A percentile compares a stretch with the other conserved stretches of the same genome.
Evolutionary conservation across 768 basidiomycete genomes (phyloP).

Genomic region (Auricularia auricula-judae): DNA sequence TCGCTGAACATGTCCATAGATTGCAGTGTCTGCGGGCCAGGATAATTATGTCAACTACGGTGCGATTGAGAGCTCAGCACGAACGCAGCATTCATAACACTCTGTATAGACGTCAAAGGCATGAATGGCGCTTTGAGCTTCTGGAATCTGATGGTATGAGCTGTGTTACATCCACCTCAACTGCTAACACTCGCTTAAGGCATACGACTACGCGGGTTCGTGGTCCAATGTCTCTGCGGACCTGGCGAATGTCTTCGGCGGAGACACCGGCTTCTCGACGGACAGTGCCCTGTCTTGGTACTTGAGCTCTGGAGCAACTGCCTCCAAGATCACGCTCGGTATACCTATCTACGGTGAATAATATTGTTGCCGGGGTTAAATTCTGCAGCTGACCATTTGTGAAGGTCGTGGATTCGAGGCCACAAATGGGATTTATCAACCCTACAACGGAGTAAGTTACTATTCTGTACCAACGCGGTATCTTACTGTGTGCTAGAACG

Average conservation of each 20-base stretch:
- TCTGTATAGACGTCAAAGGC: conserved; percentile 37
- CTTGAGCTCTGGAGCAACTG: conserved; percentile 45
- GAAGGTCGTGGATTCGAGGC: conserved; percentile 72
- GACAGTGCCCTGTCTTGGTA: conserved; percentile 58
- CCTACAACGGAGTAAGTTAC: conserved; percentile 52
- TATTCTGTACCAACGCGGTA: background rate
- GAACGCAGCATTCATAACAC: no score
- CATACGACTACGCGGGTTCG: conserved; percentile 68
- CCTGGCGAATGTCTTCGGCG: conserved; percentile 62
- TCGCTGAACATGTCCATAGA: conserved; percentile 15
- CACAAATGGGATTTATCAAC: conserved; percentile 52
- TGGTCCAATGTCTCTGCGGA: conserved; percentile 30
- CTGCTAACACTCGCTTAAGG: conserved; percentile 23
- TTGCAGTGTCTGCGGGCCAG: conserved; percentile 53
- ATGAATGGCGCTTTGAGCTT: conserved; percentile 58
- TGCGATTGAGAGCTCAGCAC: no score
- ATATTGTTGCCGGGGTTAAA: background rate
- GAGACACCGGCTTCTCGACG: conserved; percentile 51
- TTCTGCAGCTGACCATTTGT: conserved; percentile 29
- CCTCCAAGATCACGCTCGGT: conserved; percentile 54
- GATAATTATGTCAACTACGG: conserved; percentile 36
- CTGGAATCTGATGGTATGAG: conserved; percentile 35
- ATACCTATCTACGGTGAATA: background rate
- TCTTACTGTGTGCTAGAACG: conserved; percentile 33
- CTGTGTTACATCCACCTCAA: background rate